phyloP scores from a whole-genome alignment of 805 yeast genomes.

The Wickerhamiella sergipiensis region DNA sequence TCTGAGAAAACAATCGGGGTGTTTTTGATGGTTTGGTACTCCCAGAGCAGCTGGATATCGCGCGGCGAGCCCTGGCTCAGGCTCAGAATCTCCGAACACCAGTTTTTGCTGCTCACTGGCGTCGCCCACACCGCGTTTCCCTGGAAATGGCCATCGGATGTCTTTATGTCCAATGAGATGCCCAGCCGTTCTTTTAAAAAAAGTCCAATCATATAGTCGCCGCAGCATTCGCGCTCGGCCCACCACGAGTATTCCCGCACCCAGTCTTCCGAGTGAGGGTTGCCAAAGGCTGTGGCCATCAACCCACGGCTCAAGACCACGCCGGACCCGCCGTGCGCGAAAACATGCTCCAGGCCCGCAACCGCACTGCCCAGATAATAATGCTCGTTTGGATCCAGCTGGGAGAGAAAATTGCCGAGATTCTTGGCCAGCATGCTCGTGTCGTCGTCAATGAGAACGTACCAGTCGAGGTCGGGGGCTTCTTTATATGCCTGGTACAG shows the following conservation, averaged over 20 bases:
- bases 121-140: slow-evolving; percentile 16
- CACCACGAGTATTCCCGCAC: slow-evolving; percentile 9
- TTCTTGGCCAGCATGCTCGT: slow-evolving; percentile 9
- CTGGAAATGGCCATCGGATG: slow-evolving; percentile 17
- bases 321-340: slow-evolving; percentile 16
- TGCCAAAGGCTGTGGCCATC: slow-evolving; percentile 11
- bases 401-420: slow-evolving; percentile 7
- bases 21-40: slow-evolving; percentile 13
- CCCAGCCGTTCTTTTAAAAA: slow-evolving; percentile 9
- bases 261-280: background rate
- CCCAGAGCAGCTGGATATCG: slow-evolving; percentile 16
- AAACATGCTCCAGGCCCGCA: slow-evolving; percentile 7
- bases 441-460: slow-evolving; percentile 12
- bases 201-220: slow-evolving; percentile 19
- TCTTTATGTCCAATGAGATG: slow-evolving; percentile 8
- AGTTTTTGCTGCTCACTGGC: slow-evolving; percentile 12
- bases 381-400: slow-evolving; percentile 9
- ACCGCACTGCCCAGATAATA: slow-evolving; percentile 13
- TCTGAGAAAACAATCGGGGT: slow-evolving; percentile 15
- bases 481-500: slow-evolving; percentile 15
- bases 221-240: slow-evolving; percentile 14
- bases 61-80: slow-evolving; percentile 14
- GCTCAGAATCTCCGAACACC: slow-evolving; percentile 20
- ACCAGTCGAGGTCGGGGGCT: slow-evolving; percentile 16
- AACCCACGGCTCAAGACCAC: slow-evolving; percentile 14